Base-by-base conservation (phyloP, 2,329 filamentous ascomycete species). In the Davidsoniella australis region DNA sequence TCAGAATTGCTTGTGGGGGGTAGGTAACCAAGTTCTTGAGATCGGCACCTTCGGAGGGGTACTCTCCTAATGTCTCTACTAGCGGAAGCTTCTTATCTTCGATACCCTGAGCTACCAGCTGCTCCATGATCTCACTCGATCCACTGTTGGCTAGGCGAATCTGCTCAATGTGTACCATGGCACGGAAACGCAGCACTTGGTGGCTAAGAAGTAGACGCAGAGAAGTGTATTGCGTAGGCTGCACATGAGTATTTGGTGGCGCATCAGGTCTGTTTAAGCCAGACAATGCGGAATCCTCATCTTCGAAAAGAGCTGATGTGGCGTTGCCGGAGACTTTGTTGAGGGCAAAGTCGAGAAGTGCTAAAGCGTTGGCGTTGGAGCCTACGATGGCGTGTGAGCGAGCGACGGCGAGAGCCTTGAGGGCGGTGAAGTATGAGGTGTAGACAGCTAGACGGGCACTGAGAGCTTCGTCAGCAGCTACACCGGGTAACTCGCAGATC, bases 381-480 rank as follows among this genome's bases (percentile, higher is more conserved):
- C 77, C 78, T 20, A 83, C 70, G 52, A 94, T 68, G 17, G 78
- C 76, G 61, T 96, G 84, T 3, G 89, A 93, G 53, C 85, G 82
- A 42, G 85, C 85, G 56, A 96, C 80, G 38, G 88, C 81, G 45
- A 95, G 71, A 57, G 69, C 88, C 80, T 89, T 94, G 49, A 96
- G 70, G 8, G 91, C 84, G 54, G 80, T 76, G 67, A 96, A 98
- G 65, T 96, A 96, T 53, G 75, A 71, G 36, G 75, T 72, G 56
- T 85, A 89, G 33, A 78, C 78, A 50, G 85, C 77, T n/a, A 98
- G 68, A 61, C 91, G 85, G 42, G 73, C 67, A 4, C 87, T 70
- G 55, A 98, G 83, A 14, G 67, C 70, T 39, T 78, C 73, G 58
- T 98, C 91, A 40, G 86, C 82, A 36, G 86, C 86, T 16, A 95